Evolutionary conservation across 805 yeast species (phyloP).

Genomic region (Barnettozyma californica): DNA sequence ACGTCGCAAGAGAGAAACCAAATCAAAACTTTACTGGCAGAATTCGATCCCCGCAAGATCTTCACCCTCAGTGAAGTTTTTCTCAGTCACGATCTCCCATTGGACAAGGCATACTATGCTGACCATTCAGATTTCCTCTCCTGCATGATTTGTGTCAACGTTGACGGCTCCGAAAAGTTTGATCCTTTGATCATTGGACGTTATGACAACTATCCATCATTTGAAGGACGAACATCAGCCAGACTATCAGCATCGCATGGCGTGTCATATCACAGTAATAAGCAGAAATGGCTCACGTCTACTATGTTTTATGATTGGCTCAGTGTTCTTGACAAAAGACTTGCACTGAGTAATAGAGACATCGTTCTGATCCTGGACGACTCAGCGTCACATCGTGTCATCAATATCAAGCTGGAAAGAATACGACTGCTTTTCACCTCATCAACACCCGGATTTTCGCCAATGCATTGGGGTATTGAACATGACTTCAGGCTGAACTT

Average conservation of each 20-base stretch:
- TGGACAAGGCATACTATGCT: conserved; percentile 48
- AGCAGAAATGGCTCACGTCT: conserved; percentile 59
- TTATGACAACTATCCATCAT: conserved; percentile 42
- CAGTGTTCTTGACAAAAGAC: conserved; percentile 52
- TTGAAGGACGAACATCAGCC: conserved; percentile 33
- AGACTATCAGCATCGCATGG: conserved; percentile 48
- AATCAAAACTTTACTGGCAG: conserved; percentile 39
- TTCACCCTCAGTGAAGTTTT: conserved; percentile 59
- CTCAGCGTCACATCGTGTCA: conserved; percentile 55
- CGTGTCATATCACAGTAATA: conserved; percentile 52
- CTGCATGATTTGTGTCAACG: conserved; percentile 56
- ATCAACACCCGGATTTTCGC: conserved; percentile 38
- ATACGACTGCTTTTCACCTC: conserved; percentile 36
- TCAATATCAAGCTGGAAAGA: conserved; percentile 43
- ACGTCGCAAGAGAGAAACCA: conserved; percentile 49
- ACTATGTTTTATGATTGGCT: conserved; percentile 59
- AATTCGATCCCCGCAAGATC: conserved; percentile 45
- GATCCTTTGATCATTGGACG: conserved; percentile 59
- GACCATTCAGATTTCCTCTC: conserved; percentile 41
- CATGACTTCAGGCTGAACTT: conserved; percentile 56
- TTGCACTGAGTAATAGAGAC: conserved; percentile 42
- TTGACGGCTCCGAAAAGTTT: conserved; percentile 58
- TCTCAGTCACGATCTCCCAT: conserved; percentile 52
- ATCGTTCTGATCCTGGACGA: conserved; percentile 55
- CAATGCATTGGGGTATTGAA: conserved; percentile 59